phyloP scores from a whole-genome alignment of 2,329 filamentous ascomycete species.

The Botryotinia convoluta region DNA sequence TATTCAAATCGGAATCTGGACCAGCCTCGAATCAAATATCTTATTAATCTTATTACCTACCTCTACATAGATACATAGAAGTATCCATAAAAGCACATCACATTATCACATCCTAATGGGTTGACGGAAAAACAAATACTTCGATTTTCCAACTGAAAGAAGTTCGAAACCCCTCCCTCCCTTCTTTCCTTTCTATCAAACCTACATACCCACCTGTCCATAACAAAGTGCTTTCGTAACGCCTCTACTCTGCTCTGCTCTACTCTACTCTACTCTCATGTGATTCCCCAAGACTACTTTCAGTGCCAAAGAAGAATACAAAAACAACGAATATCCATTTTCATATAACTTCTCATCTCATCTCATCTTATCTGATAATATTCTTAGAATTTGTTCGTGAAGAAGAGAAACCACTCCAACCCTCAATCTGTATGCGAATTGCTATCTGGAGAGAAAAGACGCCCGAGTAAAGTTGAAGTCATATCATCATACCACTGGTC shows the following conservation, averaged over 20 bases:
- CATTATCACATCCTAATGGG: too few species aligned
- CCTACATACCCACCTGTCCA: background rate
- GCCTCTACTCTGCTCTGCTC: background rate
- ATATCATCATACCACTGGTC: conserved; percentile 9
- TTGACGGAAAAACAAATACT: background rate
- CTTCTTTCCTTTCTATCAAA: background rate
- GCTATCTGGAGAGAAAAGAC: conserved; percentile 9
- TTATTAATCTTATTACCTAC: too few species aligned
- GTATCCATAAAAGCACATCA: too few species aligned
- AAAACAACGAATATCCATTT: conserved; percentile 1
- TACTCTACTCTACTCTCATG: background rate
- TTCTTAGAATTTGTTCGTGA: background rate
- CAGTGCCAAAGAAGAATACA: background rate
- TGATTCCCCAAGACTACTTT: background rate
- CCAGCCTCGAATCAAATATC: too few species aligned
- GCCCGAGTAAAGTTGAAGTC: background rate
- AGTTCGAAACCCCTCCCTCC: background rate
- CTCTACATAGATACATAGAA: too few species aligned
- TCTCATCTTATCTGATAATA: background rate
- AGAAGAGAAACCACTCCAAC: background rate
- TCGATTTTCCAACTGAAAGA: background rate
- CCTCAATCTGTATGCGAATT: background rate
- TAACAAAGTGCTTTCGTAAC: background rate
- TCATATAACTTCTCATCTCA: background rate
- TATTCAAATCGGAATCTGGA: too few species aligned